Evolutionary conservation across 2,329 filamentous ascomycete genomes (phyloP), one percentile per base, ranked within the genome.

Genomic region (Dactylellina leptospora): DNA sequence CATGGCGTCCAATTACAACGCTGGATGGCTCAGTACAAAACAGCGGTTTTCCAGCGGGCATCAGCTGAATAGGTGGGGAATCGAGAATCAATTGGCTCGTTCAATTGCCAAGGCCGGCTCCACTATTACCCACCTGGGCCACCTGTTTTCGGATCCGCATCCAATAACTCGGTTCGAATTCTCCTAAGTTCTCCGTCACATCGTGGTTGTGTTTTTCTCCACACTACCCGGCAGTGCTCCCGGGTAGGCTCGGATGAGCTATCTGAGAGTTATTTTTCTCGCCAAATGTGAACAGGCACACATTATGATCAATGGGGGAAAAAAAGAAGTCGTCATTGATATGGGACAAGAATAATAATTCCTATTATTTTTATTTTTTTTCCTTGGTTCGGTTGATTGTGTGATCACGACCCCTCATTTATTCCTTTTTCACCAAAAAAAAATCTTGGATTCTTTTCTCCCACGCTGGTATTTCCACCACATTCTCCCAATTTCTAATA

Each of bases 101-200:
- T 20, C 48, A 6, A 56, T n/a, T 36, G 6, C 47, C 51, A 63
- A 55, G 53, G 28, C 48, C n/a, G 22, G 55, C 59, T 44, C 68
- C 68, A 72, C 68, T 25, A 58, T 27, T 33, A 36, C 58, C 58
- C 28, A 62, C 27, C 27, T 64, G 27, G 60, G 38, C 58, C 18
- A 36, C 36, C 16, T 45, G 20, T 50, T 38, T 51, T 64, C 59
- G 59, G 68, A 64, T 64, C 56, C 68, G 58, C 68, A 59, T 72
- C 68, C 68, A 72, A 64, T 64, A 72, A 63, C 51, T 72, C 59
- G 68, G 68, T 72, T 72, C 59, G 58, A 64, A 72, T 64, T 72
- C 53, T 72, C 58, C 59, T 64, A 59, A 64, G 44, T 53, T 38
- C 59, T 72, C 68, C 68, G 53, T 59, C 54, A 33, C 54, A 58